These are phyloP conservation scores for Austroboletus niveus DNA, from an alignment of 1,284 basidiomycete species.

Conservation along the genomic window DNA sequence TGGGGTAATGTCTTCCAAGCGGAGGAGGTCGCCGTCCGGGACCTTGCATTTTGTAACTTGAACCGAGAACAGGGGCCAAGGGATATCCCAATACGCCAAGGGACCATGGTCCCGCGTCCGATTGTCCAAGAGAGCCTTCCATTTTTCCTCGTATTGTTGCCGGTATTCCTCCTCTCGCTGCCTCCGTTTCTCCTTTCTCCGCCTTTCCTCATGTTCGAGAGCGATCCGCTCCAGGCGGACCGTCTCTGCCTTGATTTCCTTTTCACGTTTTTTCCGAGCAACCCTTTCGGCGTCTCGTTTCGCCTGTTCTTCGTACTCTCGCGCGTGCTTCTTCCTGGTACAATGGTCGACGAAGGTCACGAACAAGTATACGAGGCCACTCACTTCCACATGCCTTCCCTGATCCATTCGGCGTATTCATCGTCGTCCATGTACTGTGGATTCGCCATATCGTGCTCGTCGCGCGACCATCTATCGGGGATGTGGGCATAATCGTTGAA, in stretches of 20 bases:
- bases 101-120: constrained; percentile 15
- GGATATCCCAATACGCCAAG: constrained; percentile 63
- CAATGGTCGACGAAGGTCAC: not conserved
- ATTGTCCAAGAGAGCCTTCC: constrained; percentile 50
- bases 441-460: constrained; percentile 44
- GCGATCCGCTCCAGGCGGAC: constrained; percentile 48
- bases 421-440: constrained; percentile 76
- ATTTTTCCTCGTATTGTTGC: constrained; percentile 55
- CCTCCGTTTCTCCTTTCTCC: constrained; percentile 45
- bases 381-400: constrained; percentile 76
- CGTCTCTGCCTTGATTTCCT: constrained; percentile 53
- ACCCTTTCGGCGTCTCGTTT: constrained; percentile 51
- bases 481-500: constrained; percentile 69
- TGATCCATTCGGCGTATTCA: constrained; percentile 78
- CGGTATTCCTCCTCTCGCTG: constrained; percentile 44
- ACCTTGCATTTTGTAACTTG: not conserved
- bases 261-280: constrained; percentile 51
- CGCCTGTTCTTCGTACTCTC: constrained; percentile 61
- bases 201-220: constrained; percentile 47
- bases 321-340: constrained; percentile 61
- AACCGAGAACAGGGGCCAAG: constrained; percentile 67
- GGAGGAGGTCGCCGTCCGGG: constrained; percentile 20
- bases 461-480: constrained; percentile 53
- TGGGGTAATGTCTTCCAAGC: constrained; percentile 52
- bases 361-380: constrained; percentile 22